Evolutionary conservation across 306 rosid genomes (phyloP).

Genomic region (Cicer bijugum): DNA sequence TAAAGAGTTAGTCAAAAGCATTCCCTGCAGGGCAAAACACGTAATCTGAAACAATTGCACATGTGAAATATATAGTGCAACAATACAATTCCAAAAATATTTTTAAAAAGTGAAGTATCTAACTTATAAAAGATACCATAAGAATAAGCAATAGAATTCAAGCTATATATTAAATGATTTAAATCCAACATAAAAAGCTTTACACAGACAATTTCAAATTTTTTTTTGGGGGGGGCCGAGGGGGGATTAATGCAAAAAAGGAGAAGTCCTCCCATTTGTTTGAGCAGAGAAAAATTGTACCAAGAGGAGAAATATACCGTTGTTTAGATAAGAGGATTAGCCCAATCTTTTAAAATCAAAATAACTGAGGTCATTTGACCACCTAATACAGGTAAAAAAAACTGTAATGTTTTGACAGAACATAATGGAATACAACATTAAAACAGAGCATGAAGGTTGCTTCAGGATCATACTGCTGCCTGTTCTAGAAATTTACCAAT

Average conservation of each 20-base stretch:
- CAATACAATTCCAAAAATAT: not conserved
- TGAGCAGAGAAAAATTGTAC: no score
- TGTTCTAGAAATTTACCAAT: not conserved
- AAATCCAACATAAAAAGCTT: no score
- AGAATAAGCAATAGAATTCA: not conserved
- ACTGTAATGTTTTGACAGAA: not conserved
- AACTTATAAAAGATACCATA: not conserved
- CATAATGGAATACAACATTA: conserved; percentile 4
- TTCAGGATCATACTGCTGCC: not conserved
- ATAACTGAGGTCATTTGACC: no score
- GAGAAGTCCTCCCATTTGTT: no score
- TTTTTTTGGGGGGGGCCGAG: no score
- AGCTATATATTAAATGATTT: not conserved
- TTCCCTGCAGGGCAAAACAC: not conserved
- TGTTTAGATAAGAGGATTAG: no score
- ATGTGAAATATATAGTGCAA: not conserved
- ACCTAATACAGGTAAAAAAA: not conserved
- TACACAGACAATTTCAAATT: no score
- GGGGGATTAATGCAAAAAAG: no score
- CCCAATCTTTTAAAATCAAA: no score
- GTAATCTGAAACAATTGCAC: conserved; percentile 9
- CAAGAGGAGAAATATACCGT: no score
- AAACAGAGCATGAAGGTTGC: not conserved
- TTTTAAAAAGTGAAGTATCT: not conserved
- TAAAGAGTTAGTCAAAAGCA: not conserved